Percentiles rank a stretch among this genome's conserved stretches.
Evolutionary conservation across 208 protist species (phyloP).

Genomic region (Leishmania guyanensis): DNA sequence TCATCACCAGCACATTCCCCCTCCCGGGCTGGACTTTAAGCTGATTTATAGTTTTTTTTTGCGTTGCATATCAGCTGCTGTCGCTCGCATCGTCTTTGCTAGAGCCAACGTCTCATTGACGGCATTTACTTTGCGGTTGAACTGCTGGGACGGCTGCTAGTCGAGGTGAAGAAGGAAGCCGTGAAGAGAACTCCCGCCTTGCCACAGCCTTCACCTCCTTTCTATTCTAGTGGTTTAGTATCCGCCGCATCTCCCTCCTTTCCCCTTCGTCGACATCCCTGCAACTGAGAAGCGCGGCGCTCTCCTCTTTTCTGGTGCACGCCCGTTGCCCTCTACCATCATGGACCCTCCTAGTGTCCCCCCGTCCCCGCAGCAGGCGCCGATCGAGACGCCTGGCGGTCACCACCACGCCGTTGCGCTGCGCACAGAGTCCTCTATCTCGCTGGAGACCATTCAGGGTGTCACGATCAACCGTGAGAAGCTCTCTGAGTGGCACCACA

Average conservation of each 20-base stretch:
- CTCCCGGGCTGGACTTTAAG: not conserved
- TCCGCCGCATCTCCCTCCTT: conserved; percentile 1
- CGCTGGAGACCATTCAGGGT: conserved; percentile 71
- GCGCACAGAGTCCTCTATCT: conserved; percentile 59
- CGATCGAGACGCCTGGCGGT: conserved; percentile 41
- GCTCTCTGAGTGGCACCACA: conserved; percentile 92
- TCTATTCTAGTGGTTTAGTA: not conserved
- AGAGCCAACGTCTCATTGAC: not conserved
- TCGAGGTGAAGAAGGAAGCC: not conserved
- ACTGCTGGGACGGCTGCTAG: not conserved
- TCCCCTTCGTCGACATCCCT: not conserved
- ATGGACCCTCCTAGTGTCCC: conserved; percentile 81
- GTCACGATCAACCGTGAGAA: conserved; percentile 92
- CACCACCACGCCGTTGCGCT: conserved; percentile 51
- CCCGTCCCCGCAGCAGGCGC: conserved; percentile 70
- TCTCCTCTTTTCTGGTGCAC: not conserved
- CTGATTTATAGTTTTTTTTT: not conserved
- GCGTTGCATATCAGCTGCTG: not conserved
- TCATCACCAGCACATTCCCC: no score
- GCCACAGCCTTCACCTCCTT: not conserved
- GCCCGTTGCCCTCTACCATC: not conserved
- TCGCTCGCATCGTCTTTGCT: not conserved
- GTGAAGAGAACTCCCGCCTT: not conserved
- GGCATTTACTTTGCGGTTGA: not conserved
- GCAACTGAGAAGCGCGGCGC: not conserved